Percentiles rank a stretch among this genome's conserved stretches.
Evolutionary conservation across 192 early-diverging fungal genomes (phyloP).

Genomic region (Backusella tarrabulga): DNA sequence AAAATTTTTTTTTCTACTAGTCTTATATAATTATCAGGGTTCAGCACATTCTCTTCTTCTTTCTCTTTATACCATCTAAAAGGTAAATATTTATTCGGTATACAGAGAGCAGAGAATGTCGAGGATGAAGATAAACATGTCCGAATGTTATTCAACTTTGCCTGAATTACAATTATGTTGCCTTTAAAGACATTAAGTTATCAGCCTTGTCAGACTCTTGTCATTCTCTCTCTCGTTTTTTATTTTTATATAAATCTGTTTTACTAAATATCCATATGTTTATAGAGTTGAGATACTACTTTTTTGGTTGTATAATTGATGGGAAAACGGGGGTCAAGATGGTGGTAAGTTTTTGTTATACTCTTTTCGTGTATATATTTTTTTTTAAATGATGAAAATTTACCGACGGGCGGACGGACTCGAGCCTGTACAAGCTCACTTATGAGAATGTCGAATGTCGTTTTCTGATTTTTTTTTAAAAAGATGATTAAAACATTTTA

Average conservation of each 20-base stretch:
- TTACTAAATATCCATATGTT: not conserved
- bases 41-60: not conserved
- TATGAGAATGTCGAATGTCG: conserved; percentile 33
- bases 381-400: conserved; percentile 19
- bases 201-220: conserved; percentile 29
- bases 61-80: not conserved
- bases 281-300: not conserved
- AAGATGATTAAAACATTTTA: not conserved
- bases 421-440: conserved; percentile 30
- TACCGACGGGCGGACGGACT: conserved; percentile 33
- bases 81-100: not conserved
- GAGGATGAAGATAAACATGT: conserved; percentile 28
- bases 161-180: conserved; percentile 34
- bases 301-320: not conserved
- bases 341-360: not conserved
- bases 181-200: conserved; percentile 25
- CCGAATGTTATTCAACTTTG: not conserved
- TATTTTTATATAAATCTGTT: not conserved
- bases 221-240: not conserved
- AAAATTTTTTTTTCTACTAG: not conserved
- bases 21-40: not conserved
- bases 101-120: not conserved
- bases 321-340: too few species aligned
- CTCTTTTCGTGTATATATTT: not conserved
- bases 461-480: not conserved